Evolutionary conservation across 2,329 filamentous ascomycete species (phyloP).

Genomic region (Clarireedia sp.): DNA sequence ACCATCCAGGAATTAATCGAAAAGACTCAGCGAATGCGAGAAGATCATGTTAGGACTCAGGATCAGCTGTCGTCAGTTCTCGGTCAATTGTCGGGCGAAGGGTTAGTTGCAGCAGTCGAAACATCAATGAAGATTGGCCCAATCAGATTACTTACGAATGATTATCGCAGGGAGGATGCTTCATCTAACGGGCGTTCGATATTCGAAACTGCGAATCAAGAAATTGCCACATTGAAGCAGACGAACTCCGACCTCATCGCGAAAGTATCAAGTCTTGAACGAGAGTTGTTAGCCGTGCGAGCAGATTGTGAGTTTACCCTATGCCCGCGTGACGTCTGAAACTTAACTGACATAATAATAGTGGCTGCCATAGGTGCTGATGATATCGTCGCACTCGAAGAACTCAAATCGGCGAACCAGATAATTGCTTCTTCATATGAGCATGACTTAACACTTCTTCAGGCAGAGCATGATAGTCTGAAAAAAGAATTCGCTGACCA

Average conservation of each 20-base stretch:
- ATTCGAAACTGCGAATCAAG: conserved; percentile 37
- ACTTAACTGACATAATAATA: conserved; percentile 25
- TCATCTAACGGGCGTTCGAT: conserved; percentile 45
- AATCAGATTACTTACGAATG: conserved; percentile 37
- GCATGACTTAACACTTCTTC: conserved; percentile 48
- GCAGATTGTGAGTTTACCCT: conserved; percentile 40
- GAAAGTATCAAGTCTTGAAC: conserved; percentile 44
- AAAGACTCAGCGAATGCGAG: conserved; percentile 48
- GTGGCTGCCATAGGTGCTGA: conserved; percentile 47
- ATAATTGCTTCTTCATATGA: conserved; percentile 51
- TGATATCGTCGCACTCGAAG: conserved; percentile 46
- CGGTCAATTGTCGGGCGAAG: conserved; percentile 39
- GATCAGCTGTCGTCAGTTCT: conserved; percentile 50
- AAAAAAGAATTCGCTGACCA: conserved; percentile 47
- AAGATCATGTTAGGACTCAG: conserved; percentile 49
- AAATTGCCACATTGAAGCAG: conserved; percentile 41
- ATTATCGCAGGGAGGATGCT: conserved; percentile 44
- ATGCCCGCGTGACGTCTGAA: not conserved
- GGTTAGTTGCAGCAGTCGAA: conserved; percentile 41
- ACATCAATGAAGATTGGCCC: conserved; percentile 27
- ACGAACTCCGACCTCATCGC: conserved; percentile 37
- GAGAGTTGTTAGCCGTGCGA: conserved; percentile 45
- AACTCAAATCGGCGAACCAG: conserved; percentile 51
- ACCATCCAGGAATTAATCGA: conserved; percentile 45
- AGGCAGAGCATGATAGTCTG: conserved; percentile 42